Conservation (phyloP, 306 rosid genomes). For the Spatholobus suberectus region DNA sequence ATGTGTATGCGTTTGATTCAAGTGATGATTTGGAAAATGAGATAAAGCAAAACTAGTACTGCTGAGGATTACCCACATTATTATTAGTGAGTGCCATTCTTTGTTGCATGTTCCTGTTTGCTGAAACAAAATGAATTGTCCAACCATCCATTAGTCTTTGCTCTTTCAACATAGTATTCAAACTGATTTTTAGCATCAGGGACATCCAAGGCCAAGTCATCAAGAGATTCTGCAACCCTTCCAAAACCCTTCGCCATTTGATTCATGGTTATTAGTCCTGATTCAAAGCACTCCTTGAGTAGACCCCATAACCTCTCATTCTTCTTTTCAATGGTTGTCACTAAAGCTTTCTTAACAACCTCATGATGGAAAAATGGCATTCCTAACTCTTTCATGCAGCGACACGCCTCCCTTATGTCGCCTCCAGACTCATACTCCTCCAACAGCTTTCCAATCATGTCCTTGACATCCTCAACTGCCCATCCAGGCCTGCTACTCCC, state of each 20-base stretch:
- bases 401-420: constrained; percentile 62
- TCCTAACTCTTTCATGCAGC: constrained; percentile 73
- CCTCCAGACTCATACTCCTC: constrained; percentile 80
- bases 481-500: constrained; percentile 71
- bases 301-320: constrained; percentile 69
- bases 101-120: constrained; percentile 44
- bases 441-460: constrained; percentile 66
- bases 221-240: constrained; percentile 72
- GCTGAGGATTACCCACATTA: constrained; percentile 24
- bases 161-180: constrained; percentile 51
- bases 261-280: constrained; percentile 68
- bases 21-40: constrained; percentile 1
- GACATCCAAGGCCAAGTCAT: constrained; percentile 80
- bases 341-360: constrained; percentile 68
- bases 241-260: constrained; percentile 75
- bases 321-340: constrained; percentile 65
- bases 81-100: constrained; percentile 50
- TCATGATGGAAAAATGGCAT: constrained; percentile 85
- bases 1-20: constrained; percentile 14
- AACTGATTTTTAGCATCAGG: constrained; percentile 72
- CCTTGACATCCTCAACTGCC: constrained; percentile 77
- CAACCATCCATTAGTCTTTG: constrained; percentile 69
- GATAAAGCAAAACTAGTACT: constrained; percentile 16
- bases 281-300: constrained; percentile 64
- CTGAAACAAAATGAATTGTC: constrained; percentile 54